Base-by-base conservation (phyloP, 176 grass and related monocot species). In the Oryza meridionalis region DNA sequence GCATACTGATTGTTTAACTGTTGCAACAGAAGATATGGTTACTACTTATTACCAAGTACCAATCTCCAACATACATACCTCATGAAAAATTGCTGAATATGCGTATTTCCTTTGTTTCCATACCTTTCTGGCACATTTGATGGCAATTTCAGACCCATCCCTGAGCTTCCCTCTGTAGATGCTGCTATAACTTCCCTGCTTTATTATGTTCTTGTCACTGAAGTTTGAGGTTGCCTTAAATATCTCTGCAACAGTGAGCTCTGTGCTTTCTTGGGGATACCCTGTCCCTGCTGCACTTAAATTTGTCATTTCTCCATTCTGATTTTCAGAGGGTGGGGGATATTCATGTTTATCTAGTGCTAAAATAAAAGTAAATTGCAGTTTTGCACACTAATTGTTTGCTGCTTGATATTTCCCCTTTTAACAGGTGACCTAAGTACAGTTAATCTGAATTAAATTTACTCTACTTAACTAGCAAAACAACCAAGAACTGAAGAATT, bases 151-250 rank as follows among this genome's bases (percentile, higher is more conserved):
- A 9, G 65, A 85, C 4, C 88, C 82, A 11, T 85, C 82, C 77
- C 31, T 85, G 31, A 89, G 82, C 24, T 77, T 90, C 1, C 73
- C 88, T 90, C 47, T 86, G 38, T 53, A 86, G 37, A 86, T 78
- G 62, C 47, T 64, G 69, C 74, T 69, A 13, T 69, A 78, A 27
- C 14, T 4, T 47, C 84, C 84, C 40, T 63, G 79, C 79, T 43
- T 90, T 4, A 83, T 4, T 45, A 83, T 62, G 79, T 83, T 90
- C 11, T 83, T 90, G 9, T 83, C 69, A 11, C 79, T 83, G 74
- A 90, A 90, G 65, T 86, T 86, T 69, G 84, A 69, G 10, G 84
- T 86, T 2, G 88, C 79, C 22, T 46, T 90, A 50, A 11, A 75
- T 50, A 90, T 46, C 4, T 70, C 84, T 51, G 22, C 27, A 19